These are phyloP conservation scores for Penicillium sp. DNA, from an alignment of 2,329 filamentous ascomycete genomes.

Conservation along the genomic window DNA sequence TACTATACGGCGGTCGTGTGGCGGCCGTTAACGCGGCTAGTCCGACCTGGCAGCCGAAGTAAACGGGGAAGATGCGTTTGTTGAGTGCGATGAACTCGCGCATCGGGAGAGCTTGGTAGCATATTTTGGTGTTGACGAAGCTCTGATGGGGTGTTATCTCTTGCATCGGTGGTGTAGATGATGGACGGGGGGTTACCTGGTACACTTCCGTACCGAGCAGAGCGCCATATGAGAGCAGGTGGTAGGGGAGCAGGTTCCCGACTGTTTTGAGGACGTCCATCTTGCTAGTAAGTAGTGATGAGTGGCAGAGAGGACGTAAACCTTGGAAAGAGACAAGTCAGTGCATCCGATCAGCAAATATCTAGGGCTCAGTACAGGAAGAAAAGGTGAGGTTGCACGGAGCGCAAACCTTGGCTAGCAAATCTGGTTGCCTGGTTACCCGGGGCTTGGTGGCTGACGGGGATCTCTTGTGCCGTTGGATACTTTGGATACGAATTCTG, in stretches of 20 bases:
- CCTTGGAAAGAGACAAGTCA: neutral
- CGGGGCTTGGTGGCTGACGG: slow-evolving; percentile 4
- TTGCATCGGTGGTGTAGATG: no score
- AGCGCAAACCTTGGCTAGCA: neutral
- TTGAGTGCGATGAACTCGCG: slow-evolving; percentile 41
- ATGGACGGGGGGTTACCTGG: slow-evolving; percentile 17
- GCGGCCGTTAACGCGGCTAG: slow-evolving; percentile 34
- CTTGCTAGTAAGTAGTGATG: neutral
- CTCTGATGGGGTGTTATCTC: slow-evolving; percentile 28
- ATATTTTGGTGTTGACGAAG: slow-evolving; percentile 44
- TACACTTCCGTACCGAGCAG: slow-evolving; percentile 42
- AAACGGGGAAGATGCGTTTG: slow-evolving; percentile 41
- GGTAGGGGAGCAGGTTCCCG: slow-evolving; percentile 30
- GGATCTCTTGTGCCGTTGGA: neutral
- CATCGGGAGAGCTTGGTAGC: slow-evolving; percentile 35
- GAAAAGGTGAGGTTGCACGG: neutral
- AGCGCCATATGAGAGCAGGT: slow-evolving; percentile 41
- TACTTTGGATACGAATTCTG: neutral
- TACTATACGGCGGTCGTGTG: slow-evolving; percentile 35
- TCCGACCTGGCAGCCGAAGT: slow-evolving; percentile 39
- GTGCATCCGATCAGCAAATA: neutral
- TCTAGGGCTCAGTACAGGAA: neutral
- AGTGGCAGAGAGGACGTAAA: neutral
- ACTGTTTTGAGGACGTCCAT: neutral
- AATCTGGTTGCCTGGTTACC: neutral